These are phyloP conservation scores for Erysimum cheiri DNA, from an alignment of 441 rosid species.

Conservation along the genomic window DNA sequence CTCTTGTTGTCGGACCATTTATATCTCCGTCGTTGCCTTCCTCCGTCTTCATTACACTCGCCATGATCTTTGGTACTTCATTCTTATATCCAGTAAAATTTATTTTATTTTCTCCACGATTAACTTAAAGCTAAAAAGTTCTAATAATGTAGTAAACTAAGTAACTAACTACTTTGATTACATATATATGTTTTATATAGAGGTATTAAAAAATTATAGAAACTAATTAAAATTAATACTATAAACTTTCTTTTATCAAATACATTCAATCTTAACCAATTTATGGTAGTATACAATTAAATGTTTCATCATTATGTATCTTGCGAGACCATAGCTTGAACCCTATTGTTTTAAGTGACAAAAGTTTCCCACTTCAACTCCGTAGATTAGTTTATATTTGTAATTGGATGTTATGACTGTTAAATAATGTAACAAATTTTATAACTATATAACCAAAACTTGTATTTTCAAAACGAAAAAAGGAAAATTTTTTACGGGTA, in stretches of 20 bases:
- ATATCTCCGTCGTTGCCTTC: slow-evolving; percentile 53
- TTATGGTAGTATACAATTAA: background rate
- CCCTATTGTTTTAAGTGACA: background rate
- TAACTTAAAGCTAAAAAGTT: background rate
- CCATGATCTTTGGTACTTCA: slow-evolving; percentile 47
- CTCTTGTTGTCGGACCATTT: slow-evolving; percentile 62
- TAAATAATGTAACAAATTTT: background rate
- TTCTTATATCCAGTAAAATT: background rate
- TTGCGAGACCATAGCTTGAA: background rate
- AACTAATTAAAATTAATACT: background rate
- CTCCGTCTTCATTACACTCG: slow-evolving; percentile 45
- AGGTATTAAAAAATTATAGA: too few species aligned
- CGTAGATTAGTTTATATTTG: background rate
- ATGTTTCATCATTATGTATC: background rate
- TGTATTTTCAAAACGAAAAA: background rate
- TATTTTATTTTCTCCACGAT: background rate
- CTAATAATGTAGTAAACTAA: background rate
- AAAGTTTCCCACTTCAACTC: background rate
- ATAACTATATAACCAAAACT: background rate
- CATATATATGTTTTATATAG: too few species aligned
- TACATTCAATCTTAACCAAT: background rate
- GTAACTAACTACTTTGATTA: background rate
- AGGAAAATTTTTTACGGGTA: background rate
- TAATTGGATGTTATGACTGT: background rate
- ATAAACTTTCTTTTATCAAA: too few species aligned